A percentile compares a stretch with the other conserved stretches of the same genome.
These are phyloP conservation scores for Paramecium octaurelia DNA, from an alignment of 73 alveolate species.

Conservation along the genomic window DNA sequence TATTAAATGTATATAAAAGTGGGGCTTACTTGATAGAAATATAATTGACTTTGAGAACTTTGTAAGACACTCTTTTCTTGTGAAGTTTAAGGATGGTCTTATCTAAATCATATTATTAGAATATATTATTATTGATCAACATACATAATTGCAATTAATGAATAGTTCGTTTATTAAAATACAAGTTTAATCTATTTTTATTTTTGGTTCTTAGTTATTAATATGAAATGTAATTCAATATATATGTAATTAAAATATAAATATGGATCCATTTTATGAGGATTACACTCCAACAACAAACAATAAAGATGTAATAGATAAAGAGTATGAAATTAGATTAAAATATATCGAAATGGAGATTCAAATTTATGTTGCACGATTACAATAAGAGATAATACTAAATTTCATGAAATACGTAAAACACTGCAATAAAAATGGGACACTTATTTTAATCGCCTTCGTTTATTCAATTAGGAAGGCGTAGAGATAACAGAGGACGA, in stretches of 20 bases:
- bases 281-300: background rate
- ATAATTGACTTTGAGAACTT: too few species aligned
- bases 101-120: too few species aligned
- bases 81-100: too few species aligned
- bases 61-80: too few species aligned
- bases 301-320: background rate
- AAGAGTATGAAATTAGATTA: background rate
- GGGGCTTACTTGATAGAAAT: too few species aligned
- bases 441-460: background rate
- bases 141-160: background rate
- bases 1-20: too few species aligned
- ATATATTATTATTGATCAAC: background rate
- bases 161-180: background rate
- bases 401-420: background rate
- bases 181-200: background rate
- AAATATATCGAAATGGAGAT: background rate
- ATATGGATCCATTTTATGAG: background rate
- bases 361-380: background rate
- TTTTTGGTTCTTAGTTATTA: background rate
- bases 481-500: constrained; percentile 38
- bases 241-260: background rate
- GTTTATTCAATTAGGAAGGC: constrained; percentile 1
- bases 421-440: background rate
- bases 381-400: background rate
- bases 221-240: background rate